Evolutionary conservation across 1,284 basidiomycete genomes (phyloP).

Genomic region (Cutaneotrichosporon sp.): DNA sequence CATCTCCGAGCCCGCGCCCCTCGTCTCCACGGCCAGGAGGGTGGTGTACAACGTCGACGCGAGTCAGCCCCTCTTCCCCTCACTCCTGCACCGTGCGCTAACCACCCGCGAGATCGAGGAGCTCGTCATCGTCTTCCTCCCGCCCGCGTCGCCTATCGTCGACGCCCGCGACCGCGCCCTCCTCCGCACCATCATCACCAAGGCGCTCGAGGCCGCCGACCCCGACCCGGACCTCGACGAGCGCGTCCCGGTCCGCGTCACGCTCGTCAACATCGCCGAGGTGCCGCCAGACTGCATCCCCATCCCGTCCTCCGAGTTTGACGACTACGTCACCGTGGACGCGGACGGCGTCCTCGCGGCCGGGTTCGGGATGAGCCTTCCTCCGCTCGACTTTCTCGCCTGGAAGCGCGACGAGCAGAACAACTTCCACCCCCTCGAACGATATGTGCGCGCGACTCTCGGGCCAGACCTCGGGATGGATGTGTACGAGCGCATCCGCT

Average conservation of each 20-base stretch:
- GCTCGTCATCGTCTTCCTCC: slow-evolving; percentile 1
- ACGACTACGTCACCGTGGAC: background rate
- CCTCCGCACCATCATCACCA: slow-evolving; percentile 1
- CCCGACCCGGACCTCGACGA: background rate
- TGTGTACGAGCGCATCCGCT: background rate
- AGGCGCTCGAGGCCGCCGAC: slow-evolving; percentile 2
- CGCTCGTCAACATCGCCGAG: background rate
- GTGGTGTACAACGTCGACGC: slow-evolving; percentile 4
- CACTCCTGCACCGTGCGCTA: background rate
- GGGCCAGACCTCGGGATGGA: background rate
- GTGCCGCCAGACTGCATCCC: slow-evolving; percentile 5
- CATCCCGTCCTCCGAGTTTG: background rate
- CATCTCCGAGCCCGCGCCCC: background rate
- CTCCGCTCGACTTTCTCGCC: background rate
- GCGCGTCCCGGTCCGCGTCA: background rate
- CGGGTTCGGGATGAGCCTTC: background rate
- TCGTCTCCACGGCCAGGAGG: background rate
- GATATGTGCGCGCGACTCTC: background rate
- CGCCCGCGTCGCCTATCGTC: background rate
- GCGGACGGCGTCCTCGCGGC: background rate
- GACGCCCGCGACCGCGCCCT: slow-evolving; percentile 1
- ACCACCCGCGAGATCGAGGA: background rate
- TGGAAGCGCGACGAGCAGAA: background rate
- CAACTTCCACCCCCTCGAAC: background rate
- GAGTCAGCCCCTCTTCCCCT: background rate